Conservation (phyloP, 441 rosid species). For the Croton laevigatus region DNA sequence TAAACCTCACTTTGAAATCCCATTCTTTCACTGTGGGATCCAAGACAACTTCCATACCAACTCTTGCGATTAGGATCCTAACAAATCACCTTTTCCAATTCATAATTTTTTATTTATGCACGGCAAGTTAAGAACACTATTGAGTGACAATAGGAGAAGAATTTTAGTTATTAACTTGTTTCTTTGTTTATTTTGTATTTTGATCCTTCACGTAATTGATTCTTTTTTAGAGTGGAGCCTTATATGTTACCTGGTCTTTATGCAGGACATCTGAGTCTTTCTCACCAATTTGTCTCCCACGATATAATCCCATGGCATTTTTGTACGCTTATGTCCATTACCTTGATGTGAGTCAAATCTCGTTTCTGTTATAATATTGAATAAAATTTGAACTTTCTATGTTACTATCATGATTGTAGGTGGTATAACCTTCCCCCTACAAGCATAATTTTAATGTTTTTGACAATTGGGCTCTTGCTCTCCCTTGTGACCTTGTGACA, state of each 20-base stretch:
- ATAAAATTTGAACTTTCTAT: neutral
- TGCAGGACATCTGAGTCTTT: slow-evolving; percentile 97
- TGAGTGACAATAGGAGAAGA: neutral
- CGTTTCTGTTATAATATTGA: slow-evolving; percentile 14
- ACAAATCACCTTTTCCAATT: too few species aligned
- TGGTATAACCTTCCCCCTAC: neutral
- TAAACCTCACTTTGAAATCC: too few species aligned
- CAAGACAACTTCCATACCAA: too few species aligned
- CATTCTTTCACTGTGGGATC: too few species aligned
- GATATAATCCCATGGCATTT: slow-evolving; percentile 95
- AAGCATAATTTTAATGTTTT: slow-evolving; percentile 1
- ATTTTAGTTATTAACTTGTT: neutral
- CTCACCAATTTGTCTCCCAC: slow-evolving; percentile 96
- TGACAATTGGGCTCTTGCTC: slow-evolving; percentile 6
- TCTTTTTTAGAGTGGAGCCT: slow-evolving; percentile 14
- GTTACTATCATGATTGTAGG: slow-evolving; percentile 5
- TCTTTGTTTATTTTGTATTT: neutral
- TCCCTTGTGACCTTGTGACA: slow-evolving; percentile 40
- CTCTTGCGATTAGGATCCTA: too few species aligned
- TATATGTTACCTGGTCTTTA: slow-evolving; percentile 19
- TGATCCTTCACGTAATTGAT: neutral
- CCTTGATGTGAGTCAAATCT: slow-evolving; percentile 75
- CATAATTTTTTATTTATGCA: neutral
- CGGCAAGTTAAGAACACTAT: neutral
- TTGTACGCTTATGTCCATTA: slow-evolving; percentile 92